phyloP scores from a whole-genome alignment of 2,329 filamentous ascomycete genomes.

The Furcasterigmium sp. region DNA sequence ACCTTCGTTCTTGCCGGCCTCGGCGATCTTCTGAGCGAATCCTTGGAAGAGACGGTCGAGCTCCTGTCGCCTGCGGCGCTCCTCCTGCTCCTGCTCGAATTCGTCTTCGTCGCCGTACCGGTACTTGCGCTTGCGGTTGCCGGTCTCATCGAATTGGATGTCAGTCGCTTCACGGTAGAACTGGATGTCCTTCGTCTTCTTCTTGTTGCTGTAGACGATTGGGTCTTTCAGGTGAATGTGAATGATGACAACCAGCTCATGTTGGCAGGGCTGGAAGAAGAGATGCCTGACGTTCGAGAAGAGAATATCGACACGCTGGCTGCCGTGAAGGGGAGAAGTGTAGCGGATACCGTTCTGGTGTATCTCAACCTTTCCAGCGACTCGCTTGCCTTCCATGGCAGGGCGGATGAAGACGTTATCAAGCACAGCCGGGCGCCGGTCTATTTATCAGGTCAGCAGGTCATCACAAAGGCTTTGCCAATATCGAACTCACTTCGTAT shows the following conservation, averaged over 20 bases:
- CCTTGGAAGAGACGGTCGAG: conserved; percentile 93
- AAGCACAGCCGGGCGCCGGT: conserved; percentile 82
- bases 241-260: conserved; percentile 96
- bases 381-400: conserved; percentile 92
- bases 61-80: conserved; percentile 82
- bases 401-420: conserved; percentile 95
- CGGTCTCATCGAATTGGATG: conserved; percentile 97
- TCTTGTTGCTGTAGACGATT: conserved; percentile 93
- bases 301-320: conserved; percentile 84
- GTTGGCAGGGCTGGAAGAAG: conserved; percentile 96
- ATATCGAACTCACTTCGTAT: conserved; percentile 67
- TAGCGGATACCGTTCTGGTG: conserved; percentile 99
- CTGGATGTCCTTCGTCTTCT: conserved; percentile 98
- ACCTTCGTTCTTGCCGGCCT: conserved; percentile 85
- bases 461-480: background rate
- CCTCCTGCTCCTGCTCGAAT: conserved; percentile 97
- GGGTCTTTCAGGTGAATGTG: conserved; percentile 97
- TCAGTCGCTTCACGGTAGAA: conserved; percentile 98
- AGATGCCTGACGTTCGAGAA: conserved; percentile 98
- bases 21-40: conserved; percentile 96
- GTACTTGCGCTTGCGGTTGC: conserved; percentile 96
- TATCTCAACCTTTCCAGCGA: conserved; percentile 93
- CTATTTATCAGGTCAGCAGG: conserved; percentile 30
- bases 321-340: conserved; percentile 71
- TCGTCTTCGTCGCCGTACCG: conserved; percentile 97